Base-by-base conservation (phyloP, 2,329 filamentous ascomycete genomes). In the Fusarium transvaalense region DNA sequence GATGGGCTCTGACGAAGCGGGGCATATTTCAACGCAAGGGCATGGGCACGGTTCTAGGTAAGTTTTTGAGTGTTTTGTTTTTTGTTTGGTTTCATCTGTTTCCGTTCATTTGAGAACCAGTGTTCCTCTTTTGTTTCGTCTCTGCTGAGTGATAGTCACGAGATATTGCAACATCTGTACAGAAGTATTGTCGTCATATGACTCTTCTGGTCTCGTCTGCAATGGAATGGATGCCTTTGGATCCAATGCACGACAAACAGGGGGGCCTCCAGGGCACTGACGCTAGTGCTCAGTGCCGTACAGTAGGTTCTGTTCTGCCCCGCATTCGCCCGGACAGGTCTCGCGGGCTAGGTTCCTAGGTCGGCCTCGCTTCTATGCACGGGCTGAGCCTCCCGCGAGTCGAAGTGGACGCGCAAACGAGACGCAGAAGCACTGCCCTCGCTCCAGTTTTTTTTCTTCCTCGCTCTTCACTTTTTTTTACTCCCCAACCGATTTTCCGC, bases 1-100 rank as follows among this genome's bases (percentile, higher is more conserved):
- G 69, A 72, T 72, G 69, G 56, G 59, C n/a, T 71, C 61, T 37
- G 69, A 71, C 53, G 67, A 62, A 62, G 56, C 60, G 67, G 67
- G 69, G 48, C 64, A 55, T 57, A 56, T 59, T 43, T 64, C 64
- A 27, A 60, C 69, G 58, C 56, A 61, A 56, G 58, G 70, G 61
- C 72, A 47, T 48, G 69, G 62, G 64, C 37, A 50, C 34, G 47
- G 41, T 14, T 61, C n/a, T 52, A 41, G 37, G 47, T 50, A 38
- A 21, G 47, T 41, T 55, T 55, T 64, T 58, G 27, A 37, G 46
- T 64, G 53, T 68, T 69, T 69, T 47, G 48, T 69, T 71, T 32
- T 48, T 34, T 59, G 48, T 29, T 54, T 64, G 19, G 25, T 55
- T 29, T 31, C 39, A 15, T 45, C 35, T 48, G 38, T 50, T 29